Conservation (phyloP, 2,329 filamentous ascomycete species). For the Xylariaceae sp. region DNA sequence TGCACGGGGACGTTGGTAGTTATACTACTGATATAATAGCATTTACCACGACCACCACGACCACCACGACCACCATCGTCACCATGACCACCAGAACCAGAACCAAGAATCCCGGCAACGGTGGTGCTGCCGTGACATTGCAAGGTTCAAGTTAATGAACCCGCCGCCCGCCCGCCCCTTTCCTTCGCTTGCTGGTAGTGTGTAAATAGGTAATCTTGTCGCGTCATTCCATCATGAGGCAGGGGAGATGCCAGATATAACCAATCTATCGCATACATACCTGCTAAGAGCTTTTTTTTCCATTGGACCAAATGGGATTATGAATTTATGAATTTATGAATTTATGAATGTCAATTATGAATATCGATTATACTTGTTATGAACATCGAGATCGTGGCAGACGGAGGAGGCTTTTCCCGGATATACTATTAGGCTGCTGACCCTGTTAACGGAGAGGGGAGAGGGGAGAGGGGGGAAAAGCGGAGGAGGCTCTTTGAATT, state of each 20-base stretch:
- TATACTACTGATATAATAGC: too few species aligned
- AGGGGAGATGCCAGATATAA: background rate
- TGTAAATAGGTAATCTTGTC: background rate
- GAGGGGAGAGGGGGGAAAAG: too few species aligned
- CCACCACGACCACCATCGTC: background rate
- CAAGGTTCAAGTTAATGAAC: slow-evolving; percentile 1
- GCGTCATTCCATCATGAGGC: background rate
- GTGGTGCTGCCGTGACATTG: slow-evolving; percentile 5
- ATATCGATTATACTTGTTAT: slow-evolving; percentile 15
- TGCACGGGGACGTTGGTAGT: too few species aligned
- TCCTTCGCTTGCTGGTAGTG: slow-evolving; percentile 1
- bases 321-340: background rate
- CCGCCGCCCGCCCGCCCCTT: background rate
- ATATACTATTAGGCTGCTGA: too few species aligned
- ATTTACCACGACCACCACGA: too few species aligned
- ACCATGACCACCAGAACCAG: slow-evolving; percentile 10
- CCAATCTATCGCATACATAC: slow-evolving; percentile 13
- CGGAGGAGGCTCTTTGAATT: too few species aligned
- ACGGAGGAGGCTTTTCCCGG: too few species aligned
- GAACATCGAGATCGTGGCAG: too few species aligned
- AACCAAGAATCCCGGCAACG: slow-evolving; percentile 10
- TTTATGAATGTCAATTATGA: too few species aligned
- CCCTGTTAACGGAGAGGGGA: too few species aligned
- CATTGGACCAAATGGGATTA: background rate
- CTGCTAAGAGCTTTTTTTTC: background rate